These are phyloP conservation scores for Epichloe baconii DNA, from an alignment of 2,329 filamentous ascomycete species.

Conservation along the genomic window DNA sequence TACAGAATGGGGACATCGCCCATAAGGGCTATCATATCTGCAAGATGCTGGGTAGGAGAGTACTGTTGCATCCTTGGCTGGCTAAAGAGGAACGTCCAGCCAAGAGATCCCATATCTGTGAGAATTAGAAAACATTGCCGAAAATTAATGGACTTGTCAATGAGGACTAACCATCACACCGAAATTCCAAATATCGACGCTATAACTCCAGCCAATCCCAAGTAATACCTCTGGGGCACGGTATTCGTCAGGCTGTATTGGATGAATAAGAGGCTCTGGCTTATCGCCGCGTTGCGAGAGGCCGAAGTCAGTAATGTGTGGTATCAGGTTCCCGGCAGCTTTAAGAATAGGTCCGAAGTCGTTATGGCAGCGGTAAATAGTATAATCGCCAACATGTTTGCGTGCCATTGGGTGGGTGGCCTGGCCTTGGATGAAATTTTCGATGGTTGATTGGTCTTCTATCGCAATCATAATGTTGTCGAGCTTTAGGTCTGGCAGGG, in stretches of 20 bases:
- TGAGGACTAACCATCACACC: conserved; percentile 10
- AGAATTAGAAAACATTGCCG: neutral
- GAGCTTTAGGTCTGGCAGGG: conserved; percentile 10
- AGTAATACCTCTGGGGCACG: conserved; percentile 13
- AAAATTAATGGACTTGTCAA: neutral
- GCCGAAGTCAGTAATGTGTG: conserved; percentile 2
- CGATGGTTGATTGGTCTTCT: conserved; percentile 8
- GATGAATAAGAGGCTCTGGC: conserved; percentile 4
- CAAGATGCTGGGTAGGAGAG: conserved; percentile 9
- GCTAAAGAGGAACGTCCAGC: conserved; percentile 11
- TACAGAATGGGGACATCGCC: neutral
- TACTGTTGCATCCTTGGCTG: conserved; percentile 9
- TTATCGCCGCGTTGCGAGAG: conserved; percentile 2
- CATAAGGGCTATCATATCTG: neutral
- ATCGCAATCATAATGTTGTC: conserved; percentile 14
- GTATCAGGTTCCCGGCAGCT: neutral
- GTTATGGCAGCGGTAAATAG: conserved; percentile 10
- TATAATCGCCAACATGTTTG: conserved; percentile 1
- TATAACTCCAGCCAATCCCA: conserved; percentile 11
- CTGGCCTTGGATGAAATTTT: conserved; percentile 8
- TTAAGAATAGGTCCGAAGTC: conserved; percentile 7
- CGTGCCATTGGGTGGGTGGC: neutral
- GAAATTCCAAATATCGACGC: conserved; percentile 10
- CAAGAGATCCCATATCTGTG: conserved; percentile 15
- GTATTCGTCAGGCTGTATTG: conserved; percentile 12